Evolutionary conservation across 2,329 filamentous ascomycete genomes (phyloP), one percentile per base, ranked within the genome.

Genomic region (Fusarium citri): DNA sequence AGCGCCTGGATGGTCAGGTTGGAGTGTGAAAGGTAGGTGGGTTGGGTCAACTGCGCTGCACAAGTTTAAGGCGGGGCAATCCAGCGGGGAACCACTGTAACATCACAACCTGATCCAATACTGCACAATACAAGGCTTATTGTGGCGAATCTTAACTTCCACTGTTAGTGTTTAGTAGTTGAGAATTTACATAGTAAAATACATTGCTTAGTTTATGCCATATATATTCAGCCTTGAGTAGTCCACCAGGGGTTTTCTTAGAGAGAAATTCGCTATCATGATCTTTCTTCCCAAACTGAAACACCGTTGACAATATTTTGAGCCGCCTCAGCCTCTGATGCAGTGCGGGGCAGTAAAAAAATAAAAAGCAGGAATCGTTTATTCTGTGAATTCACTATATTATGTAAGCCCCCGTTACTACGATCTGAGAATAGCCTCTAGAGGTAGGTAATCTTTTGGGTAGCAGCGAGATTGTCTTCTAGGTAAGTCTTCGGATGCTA

Each of bases 311-410:
- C 49, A 30, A 41, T 48, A 48, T 47, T 57, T 59, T 56, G 48
- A 59, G 58, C 40, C 55, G 43, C 23, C 42, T 40, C 23, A 37
- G 37, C 37, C 28, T 59, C 41, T 42, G n/a, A 48, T 59, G 54
- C 30, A 59, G 61, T 66, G 63, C 62, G 63, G 63, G 63, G 63
- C 61, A 61, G 40, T 48, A 40, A 37, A 30, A 25, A 49, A 37
- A 51, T 40, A 34, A 28, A 47, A 55, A 22, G 59, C 51, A 28
- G 30, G 59, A 66, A 66, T 59, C 57, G 56, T 47, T 60, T 66
- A 47, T 65, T 75, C 59, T 76, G 74, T 76, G 74, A 74, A 72
- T 74, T 60, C 45, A 43, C n/a, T 50, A 75, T 75, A 75, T 75
- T 75, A 75, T 75, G 74, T 76, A 76, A 76, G 65, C 73, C 23